Base-by-base conservation (phyloP, 2,329 filamentous ascomycete species). In the Neonectria magnoliae region DNA sequence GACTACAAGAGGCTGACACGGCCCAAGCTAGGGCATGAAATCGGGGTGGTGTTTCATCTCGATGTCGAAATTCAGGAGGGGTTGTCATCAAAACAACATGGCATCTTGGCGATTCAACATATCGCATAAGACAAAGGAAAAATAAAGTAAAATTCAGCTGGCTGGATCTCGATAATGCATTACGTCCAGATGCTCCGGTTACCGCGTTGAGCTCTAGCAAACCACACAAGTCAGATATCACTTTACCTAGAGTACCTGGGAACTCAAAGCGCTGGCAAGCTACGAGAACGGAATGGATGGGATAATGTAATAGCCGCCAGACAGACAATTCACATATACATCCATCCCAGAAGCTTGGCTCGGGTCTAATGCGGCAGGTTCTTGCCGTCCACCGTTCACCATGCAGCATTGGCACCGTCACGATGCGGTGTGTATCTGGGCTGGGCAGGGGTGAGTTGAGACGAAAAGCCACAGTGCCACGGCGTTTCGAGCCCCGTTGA, bases 31-130 rank as follows among this genome's bases (percentile, higher is more conserved):
- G 18, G 50, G 36, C 45, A 57, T 33, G 45, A 60, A 42, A 55
- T 59, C 36, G 54, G 48, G 18, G 38, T 45, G 72, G 66, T 71
- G 80, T 81, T 81, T 81, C 79, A 81, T 69, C 69, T 71, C 62
- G 56, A 57, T 57, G 55, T 70, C 65, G 66, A 64, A 59, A 51
- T 60, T 44, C 51, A 42, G 52, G 27, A n/a, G 59, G 50, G 42
- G 38, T 16, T 57, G 58, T 62, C 41, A 44, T 47, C 51, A 51
- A 41, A 54, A 48, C 54, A 48, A 22, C 13, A n/a, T 31, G 42
- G 29, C 29, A 7, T n/a, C n/a, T 25, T 27, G 10, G 14, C 54
- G 48, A 20, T 57, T 45, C 16, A 44, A 22, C 7, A 53, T 41
- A 27, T 47, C 25, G 27, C 8, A 44, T 11, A 16, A 52, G 22